phyloP scores from a whole-genome alignment of 768 basidiomycete genomes.

The Boletellus sp. region DNA sequence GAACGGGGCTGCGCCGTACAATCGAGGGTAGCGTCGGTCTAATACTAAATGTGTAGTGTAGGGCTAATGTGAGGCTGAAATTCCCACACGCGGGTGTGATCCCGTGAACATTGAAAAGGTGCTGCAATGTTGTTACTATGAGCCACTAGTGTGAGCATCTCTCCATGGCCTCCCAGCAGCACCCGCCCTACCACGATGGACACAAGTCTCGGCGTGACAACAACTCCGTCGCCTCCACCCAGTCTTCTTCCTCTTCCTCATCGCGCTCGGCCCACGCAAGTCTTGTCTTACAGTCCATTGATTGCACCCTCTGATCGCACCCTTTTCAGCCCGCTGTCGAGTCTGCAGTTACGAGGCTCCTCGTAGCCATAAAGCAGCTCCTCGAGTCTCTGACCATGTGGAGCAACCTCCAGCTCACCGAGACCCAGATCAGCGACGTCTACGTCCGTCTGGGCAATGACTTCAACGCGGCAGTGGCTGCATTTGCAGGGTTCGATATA shows the following conservation, averaged over 20 bases:
- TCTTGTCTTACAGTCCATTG: constrained; percentile 3
- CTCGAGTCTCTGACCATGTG: constrained; percentile 85
- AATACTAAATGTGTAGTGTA: neutral
- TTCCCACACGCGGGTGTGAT: constrained; percentile 12
- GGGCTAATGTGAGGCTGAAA: neutral
- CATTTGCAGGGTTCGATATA: constrained; percentile 81
- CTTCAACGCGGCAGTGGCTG: constrained; percentile 90
- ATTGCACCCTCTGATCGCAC: constrained; percentile 4
- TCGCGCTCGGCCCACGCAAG: constrained; percentile 28
- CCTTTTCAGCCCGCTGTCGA: constrained; percentile 69
- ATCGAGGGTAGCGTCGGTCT: neutral
- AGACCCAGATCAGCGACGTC: constrained; percentile 88
- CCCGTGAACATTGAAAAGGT: no score
- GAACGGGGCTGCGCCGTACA: constrained; percentile 36
- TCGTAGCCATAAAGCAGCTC: constrained; percentile 94
- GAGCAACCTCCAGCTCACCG: constrained; percentile 69
- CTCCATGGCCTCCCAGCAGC: constrained; percentile 24
- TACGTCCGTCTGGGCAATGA: constrained; percentile 97
- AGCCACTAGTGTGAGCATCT: constrained; percentile 4
- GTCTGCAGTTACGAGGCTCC: constrained; percentile 84
- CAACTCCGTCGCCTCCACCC: constrained; percentile 47
- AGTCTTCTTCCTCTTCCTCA: constrained; percentile 33
- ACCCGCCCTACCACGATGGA: constrained; percentile 20
- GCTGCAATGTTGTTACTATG: no score
- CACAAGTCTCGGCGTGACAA: constrained; percentile 53